Percentiles rank a stretch among this genome's conserved stretches.
These are phyloP conservation scores for Bombardia bombarda DNA, from an alignment of 495 filamentous ascomycete genomes.

Conservation along the genomic window DNA sequence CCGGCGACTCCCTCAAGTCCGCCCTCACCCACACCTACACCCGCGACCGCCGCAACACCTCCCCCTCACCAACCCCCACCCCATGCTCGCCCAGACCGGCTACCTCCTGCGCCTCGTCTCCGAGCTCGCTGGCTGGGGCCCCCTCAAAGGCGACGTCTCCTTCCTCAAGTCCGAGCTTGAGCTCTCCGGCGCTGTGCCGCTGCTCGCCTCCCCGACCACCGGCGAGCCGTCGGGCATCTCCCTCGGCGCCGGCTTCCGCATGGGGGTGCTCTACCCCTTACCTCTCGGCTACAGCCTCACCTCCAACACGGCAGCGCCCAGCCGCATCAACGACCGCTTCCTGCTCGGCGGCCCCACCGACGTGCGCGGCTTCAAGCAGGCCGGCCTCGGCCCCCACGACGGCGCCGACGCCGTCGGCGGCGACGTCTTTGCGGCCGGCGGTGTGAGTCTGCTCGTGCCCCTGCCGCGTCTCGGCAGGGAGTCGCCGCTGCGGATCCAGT, in stretches of 20 bases:
- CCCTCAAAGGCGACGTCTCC: conserved; percentile 77
- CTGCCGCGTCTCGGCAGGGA: conserved; percentile 70
- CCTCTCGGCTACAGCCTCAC: conserved; percentile 49
- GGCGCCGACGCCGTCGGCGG: conserved; percentile 79
- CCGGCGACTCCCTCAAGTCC: conserved; percentile 87
- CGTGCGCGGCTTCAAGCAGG: conserved; percentile 85
- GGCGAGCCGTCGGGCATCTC: conserved; percentile 61
- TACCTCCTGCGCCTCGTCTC: conserved; percentile 67
- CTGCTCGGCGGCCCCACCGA: conserved; percentile 89
- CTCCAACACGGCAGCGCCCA: conserved; percentile 43
- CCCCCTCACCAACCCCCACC: conserved; percentile 34
- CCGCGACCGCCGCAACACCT: conserved; percentile 62
- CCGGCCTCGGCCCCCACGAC: conserved; percentile 81
- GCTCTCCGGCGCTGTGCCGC: conserved; percentile 60
- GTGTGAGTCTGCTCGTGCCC: conserved; percentile 75
- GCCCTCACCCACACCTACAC: conserved; percentile 75
- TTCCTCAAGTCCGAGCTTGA: conserved; percentile 87
- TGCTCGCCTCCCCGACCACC: conserved; percentile 57
- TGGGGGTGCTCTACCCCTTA: conserved; percentile 51
- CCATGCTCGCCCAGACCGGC: conserved; percentile 72
- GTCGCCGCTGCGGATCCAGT: conserved; percentile 77
- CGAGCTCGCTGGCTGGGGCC: conserved; percentile 82
- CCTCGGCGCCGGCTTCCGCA: conserved; percentile 40
- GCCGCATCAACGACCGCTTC: conserved; percentile 89
- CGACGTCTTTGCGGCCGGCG: conserved; percentile 82